Evolutionary conservation across 108 stramenopile species (phyloP).

Genomic region (Stephanodiscus minutulus): DNA sequence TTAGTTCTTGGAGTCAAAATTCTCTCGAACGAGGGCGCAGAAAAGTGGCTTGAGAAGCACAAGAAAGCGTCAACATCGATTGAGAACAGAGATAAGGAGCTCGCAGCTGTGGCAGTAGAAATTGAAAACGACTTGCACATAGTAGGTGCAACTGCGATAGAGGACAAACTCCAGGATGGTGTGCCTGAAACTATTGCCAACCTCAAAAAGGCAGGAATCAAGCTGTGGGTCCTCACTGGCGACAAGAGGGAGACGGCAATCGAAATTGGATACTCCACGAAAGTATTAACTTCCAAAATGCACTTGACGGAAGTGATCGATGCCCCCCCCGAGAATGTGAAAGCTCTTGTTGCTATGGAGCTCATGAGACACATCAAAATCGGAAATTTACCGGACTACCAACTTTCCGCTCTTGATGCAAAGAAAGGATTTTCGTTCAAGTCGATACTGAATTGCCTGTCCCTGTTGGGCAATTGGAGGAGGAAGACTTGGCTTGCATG

Average conservation of each 20-base stretch:
- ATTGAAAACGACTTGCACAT: constrained; percentile 89
- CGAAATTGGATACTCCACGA: constrained; percentile 95
- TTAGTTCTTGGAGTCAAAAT: constrained; percentile 89
- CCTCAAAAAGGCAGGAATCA: constrained; percentile 91
- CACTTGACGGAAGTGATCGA: constrained; percentile 87
- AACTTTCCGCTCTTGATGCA: constrained; percentile 57
- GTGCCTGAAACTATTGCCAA: constrained; percentile 94
- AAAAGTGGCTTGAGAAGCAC: constrained; percentile 73
- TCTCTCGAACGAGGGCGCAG: constrained; percentile 78
- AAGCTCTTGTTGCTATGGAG: constrained; percentile 81
- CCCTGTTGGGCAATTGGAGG: constrained; percentile 22
- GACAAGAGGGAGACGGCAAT: constrained; percentile 98
- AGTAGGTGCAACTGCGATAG: constrained; percentile 96
- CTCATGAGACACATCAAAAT: constrained; percentile 83
- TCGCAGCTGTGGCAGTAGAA: constrained; percentile 71
- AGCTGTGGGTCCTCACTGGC: constrained; percentile 97
- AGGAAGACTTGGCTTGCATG: constrained; percentile 33
- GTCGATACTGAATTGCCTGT: constrained; percentile 27
- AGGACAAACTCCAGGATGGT: constrained; percentile 96
- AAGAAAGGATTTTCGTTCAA: constrained; percentile 24
- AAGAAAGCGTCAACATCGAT: constrained; percentile 82
- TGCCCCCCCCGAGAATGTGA: constrained; percentile 58
- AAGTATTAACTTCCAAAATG: constrained; percentile 92
- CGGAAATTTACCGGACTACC: constrained; percentile 78
- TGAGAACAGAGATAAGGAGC: constrained; percentile 68